These are phyloP conservation scores for Saxophila tyrrhenica DNA, from an alignment of 495 filamentous ascomycete genomes.

Conservation along the genomic window DNA sequence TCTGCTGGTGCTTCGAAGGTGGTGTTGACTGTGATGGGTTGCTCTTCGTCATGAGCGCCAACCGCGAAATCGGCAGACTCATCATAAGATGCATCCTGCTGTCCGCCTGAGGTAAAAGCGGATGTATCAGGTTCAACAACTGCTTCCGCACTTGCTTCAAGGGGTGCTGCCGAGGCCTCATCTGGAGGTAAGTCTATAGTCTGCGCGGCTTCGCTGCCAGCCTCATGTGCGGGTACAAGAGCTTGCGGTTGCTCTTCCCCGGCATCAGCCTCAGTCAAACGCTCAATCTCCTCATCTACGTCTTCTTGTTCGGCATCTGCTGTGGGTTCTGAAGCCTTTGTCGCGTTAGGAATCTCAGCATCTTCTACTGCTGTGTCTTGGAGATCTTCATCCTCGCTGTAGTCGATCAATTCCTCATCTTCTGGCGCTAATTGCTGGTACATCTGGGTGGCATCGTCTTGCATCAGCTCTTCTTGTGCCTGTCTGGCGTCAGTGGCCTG, in stretches of 20 bases:
- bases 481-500: slow-evolving; percentile 7
- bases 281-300: slow-evolving; percentile 22
- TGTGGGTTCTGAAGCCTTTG: neutral
- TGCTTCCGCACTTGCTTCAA: neutral
- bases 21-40: slow-evolving; percentile 5
- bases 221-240: neutral
- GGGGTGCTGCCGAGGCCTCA: neutral
- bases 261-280: slow-evolving; percentile 19
- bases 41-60: neutral
- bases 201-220: neutral
- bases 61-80: neutral
- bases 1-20: neutral
- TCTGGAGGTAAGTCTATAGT: neutral
- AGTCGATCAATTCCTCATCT: slow-evolving; percentile 27
- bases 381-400: slow-evolving; percentile 30
- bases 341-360: neutral
- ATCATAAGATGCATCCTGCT: neutral
- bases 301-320: slow-evolving; percentile 9
- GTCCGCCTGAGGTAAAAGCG: neutral
- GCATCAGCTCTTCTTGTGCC: slow-evolving; percentile 1
- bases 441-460: neutral
- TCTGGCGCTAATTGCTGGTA: neutral
- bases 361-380: slow-evolving; percentile 18
- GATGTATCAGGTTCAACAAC: neutral
- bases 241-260: neutral